Percentiles rank a stretch among this genome's conserved stretches.
Conservation (phyloP, 345 rosid genomes). For the Moricandia arvensis region DNA sequence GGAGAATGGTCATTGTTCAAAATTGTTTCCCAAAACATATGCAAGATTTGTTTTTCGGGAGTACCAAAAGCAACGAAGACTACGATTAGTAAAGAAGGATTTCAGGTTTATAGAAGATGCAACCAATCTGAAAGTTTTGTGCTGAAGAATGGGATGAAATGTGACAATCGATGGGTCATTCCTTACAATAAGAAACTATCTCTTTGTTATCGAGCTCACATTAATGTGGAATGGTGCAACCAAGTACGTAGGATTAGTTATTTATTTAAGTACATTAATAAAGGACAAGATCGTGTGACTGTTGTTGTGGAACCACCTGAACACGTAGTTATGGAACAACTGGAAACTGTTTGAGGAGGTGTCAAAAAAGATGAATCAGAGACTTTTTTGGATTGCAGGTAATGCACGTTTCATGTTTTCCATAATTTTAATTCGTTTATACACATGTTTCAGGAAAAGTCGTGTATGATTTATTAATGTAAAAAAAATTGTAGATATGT, state of each 20-base stretch:
- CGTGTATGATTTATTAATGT: no score
- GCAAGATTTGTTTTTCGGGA: no score
- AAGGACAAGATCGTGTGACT: not conserved
- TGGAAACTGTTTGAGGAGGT: not conserved
- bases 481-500: not conserved
- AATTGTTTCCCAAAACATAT: not conserved
- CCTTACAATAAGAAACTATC: not conserved
- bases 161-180: not conserved
- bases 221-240: not conserved
- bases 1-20: not conserved
- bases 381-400: not conserved
- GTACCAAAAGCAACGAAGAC: no score
- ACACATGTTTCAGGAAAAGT: not conserved
- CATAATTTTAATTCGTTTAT: not conserved
- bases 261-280: not conserved
- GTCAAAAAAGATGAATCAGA: not conserved
- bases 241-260: not conserved
- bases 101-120: not conserved
- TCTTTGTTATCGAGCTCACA: not conserved
- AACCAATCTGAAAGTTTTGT: not conserved
- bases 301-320: not conserved
- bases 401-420: not conserved
- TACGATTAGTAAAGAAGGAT: not conserved
- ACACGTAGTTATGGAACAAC: not conserved
- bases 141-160: not conserved